phyloP scores from a whole-genome alignment of 2,329 filamentous ascomycete species.

The Ampelomyces quisqualis region DNA sequence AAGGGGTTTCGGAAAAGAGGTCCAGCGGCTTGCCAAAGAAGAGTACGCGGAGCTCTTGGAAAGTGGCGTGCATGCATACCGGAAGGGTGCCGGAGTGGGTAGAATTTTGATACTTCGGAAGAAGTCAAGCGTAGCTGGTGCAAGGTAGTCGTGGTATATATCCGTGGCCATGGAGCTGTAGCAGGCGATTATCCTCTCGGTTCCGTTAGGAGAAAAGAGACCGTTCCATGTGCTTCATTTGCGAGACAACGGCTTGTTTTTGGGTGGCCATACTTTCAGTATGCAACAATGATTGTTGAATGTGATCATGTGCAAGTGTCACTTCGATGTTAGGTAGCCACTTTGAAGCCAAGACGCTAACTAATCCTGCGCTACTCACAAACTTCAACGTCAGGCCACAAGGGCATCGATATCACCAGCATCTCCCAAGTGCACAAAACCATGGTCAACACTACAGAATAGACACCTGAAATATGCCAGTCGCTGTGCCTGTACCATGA shows the following conservation, averaged over 20 bases:
- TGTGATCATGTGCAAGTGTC: no score
- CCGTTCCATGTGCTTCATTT: no score
- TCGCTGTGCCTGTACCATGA: no score
- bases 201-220: no score
- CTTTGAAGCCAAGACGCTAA: not conserved
- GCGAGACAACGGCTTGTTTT: no score
- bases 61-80: slow-evolving; percentile 34
- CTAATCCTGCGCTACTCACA: not conserved
- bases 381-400: not conserved
- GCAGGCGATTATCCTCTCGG: no score
- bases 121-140: not conserved
- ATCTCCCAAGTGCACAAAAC: no score
- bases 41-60: slow-evolving; percentile 43
- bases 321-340: not conserved
- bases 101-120: slow-evolving; percentile 15
- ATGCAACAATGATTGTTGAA: not conserved
- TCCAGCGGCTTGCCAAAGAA: slow-evolving; percentile 42
- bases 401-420: no score
- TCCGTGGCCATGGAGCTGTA: no score
- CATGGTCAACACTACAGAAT: no score
- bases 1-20: slow-evolving; percentile 51
- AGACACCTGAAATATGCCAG: no score
- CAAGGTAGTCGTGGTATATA: not conserved
- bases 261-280: no score
- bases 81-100: slow-evolving; percentile 27